Conservation (phyloP, 139 green algal genomes). For the Chlorella ohadii region DNA sequence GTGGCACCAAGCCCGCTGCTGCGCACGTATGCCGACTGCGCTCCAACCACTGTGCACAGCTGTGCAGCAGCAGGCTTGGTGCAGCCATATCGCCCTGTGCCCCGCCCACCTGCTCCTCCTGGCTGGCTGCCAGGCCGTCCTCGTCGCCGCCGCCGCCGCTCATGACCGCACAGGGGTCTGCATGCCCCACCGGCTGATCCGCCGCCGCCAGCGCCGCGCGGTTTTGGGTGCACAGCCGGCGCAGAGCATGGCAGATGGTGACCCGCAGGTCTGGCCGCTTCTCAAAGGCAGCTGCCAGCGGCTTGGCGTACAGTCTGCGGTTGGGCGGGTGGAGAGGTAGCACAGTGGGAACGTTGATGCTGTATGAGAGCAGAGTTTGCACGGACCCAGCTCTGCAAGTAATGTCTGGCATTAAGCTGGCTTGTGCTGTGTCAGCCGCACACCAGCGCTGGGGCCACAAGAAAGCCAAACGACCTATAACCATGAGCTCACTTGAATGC, state of each 20-base stretch:
- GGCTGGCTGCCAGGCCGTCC: constrained; percentile 13
- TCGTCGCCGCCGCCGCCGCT: constrained; percentile 33
- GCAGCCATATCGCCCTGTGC: too few species aligned
- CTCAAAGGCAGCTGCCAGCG: constrained; percentile 70
- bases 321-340: too few species aligned
- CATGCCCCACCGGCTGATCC: constrained; percentile 12
- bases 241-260: constrained; percentile 66
- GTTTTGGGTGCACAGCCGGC: constrained; percentile 57
- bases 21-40: too few species aligned
- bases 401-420: too few species aligned
- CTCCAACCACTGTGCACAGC: too few species aligned
- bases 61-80: too few species aligned
- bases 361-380: too few species aligned
- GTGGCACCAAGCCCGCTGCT: too few species aligned
- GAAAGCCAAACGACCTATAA: too few species aligned
- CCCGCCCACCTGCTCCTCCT: constrained; percentile 12
- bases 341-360: neutral
- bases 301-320: constrained; percentile 43
- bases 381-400: too few species aligned
- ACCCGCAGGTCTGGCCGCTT: constrained; percentile 72
- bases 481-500: constrained; percentile 47
- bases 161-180: constrained; percentile 2
- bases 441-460: too few species aligned
- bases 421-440: too few species aligned
- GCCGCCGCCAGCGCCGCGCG: neutral